Evolutionary conservation across 2,329 filamentous ascomycete genomes (phyloP).

Genomic region (Fusarium dlaminii): DNA sequence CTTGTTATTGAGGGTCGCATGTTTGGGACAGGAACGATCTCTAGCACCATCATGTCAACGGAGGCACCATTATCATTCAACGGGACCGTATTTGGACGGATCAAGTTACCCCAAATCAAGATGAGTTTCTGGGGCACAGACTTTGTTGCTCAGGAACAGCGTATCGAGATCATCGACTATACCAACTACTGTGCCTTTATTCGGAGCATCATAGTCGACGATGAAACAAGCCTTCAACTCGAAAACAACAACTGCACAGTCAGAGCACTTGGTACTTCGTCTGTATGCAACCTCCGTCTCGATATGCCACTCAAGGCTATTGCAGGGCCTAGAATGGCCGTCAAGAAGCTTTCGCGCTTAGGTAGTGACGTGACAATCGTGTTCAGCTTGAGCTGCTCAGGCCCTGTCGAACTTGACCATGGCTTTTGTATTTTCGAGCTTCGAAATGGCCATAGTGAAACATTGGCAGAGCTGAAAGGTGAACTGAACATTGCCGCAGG

Average conservation of each 20-base stretch:
- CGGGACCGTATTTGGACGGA: conserved; percentile 42
- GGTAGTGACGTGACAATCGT: conserved; percentile 26
- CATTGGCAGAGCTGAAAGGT: conserved; percentile 43
- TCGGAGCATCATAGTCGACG: conserved; percentile 43
- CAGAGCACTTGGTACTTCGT: conserved; percentile 37
- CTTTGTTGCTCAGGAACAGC: conserved; percentile 42
- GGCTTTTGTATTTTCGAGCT: conserved; percentile 47
- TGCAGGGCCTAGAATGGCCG: conserved; percentile 34
- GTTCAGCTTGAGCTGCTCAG: conserved; percentile 44
- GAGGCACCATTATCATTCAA: conserved; percentile 45
- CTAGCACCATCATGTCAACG: conserved; percentile 44
- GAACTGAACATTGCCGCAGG: conserved; percentile 43
- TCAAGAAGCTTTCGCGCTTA: conserved; percentile 36
- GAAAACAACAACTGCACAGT: conserved; percentile 44
- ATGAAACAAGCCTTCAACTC: conserved; percentile 43
- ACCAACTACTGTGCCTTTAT: conserved; percentile 44
- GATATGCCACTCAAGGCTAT: conserved; percentile 44
- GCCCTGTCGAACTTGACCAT: conserved; percentile 46
- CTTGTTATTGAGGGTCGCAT: conserved; percentile 45
- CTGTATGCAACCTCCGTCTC: conserved; percentile 32
- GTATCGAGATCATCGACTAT: conserved; percentile 44
- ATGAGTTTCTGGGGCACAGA: conserved; percentile 43
- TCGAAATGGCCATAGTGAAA: conserved; percentile 38
- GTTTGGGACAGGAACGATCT: conserved; percentile 44
- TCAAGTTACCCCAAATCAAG: conserved; percentile 44